Base-by-base conservation (phyloP, 495 filamentous ascomycete genomes). In the Pyrenopolyporus hunteri region DNA sequence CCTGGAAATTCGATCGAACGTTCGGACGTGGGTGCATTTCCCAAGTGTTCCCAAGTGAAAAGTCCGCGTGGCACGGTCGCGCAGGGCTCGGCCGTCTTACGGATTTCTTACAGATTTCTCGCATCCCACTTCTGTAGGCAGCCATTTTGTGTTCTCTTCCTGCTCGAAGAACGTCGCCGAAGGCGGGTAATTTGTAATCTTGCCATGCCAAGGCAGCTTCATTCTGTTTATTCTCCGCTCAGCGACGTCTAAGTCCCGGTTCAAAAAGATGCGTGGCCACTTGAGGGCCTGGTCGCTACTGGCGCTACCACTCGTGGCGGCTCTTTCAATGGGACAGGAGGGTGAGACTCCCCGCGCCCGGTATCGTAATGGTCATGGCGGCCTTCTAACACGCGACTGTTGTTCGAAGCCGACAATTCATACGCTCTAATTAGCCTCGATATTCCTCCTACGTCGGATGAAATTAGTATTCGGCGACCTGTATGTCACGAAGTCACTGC, bases 251-350 rank as follows among this genome's bases (percentile, higher is more conserved):
- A 52, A 36, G 20, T 48, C 46, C 52, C 59, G 68, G 25, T 43
- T 50, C 60, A 31, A 28, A n/a, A 59, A 46, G 22, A 78, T 78
- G 74, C 73, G 66, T 52, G 71, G 71, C 61, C 61, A 64, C 11
- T 43, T 57, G 23, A 58, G 65, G 51, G 66, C 57, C 28, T 58
- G 66, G 29, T 56, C 71, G 23, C 54, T 73, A 32, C 48, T 76
- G 51, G 74, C 65, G 58, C 69, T 73, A 35, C 65, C 66, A 50
- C 50, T 73, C 44, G 67, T 52, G 0, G 45, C 58, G 28, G 67
- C 66, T 25, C 59, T 62, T 45, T 36, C 64, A 28, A 55, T 52
- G 0, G 36, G 35, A 51, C 35, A 46, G 10, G 44, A 61, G 14
- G 48, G 59, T 62, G 26, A 59, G 53, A 46, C 32, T 19, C 49